These are phyloP conservation scores for Diutina scorzettiae DNA, from an alignment of 1,139 yeast genomes.

Conservation along the genomic window DNA sequence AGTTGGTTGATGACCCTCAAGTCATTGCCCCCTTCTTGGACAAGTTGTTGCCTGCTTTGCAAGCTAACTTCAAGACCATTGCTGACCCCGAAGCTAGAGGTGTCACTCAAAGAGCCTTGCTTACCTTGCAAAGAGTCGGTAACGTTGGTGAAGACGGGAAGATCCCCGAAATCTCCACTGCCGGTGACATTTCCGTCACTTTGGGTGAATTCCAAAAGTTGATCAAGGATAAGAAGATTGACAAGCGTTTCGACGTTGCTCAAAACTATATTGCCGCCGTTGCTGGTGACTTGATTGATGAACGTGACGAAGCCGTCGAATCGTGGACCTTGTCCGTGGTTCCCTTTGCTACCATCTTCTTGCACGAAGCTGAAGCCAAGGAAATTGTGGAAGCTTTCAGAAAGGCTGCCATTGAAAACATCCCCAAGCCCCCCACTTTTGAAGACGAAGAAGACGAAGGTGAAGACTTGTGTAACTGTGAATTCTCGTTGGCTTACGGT, in stretches of 20 bases:
- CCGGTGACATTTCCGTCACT: conserved; percentile 91
- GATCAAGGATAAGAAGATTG: conserved; percentile 57
- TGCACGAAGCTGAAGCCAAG: conserved; percentile 88
- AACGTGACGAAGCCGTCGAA: conserved; percentile 86
- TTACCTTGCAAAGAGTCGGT: conserved; percentile 98
- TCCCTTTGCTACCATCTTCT: conserved; percentile 91
- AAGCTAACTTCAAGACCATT: conserved; percentile 85
- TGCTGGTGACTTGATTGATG: conserved; percentile 98
- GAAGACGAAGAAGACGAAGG: conserved; percentile 99
- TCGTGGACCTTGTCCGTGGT: conserved; percentile 83
- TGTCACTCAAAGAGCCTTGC: conserved; percentile 92
- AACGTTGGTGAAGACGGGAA: conserved; percentile 80
- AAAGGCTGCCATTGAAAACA: conserved; percentile 93
- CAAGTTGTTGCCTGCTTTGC: conserved; percentile 91
- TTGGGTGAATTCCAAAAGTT: conserved; percentile 69
- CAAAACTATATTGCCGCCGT: conserved; percentile 81
- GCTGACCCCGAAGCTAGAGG: conserved; percentile 99
- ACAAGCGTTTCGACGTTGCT: conserved; percentile 67
- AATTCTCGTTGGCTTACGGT: conserved; percentile 99
- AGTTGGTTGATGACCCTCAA: conserved; percentile 99
- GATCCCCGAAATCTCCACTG: conserved; percentile 94
- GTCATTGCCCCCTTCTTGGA: conserved; percentile 98
- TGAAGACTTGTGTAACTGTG: conserved; percentile 99
- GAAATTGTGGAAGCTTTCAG: conserved; percentile 89
- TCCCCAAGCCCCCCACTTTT: conserved; percentile 89